phyloP scores from a whole-genome alignment of 2,329 filamentous ascomycete genomes.

The Diplodia intermedia region DNA sequence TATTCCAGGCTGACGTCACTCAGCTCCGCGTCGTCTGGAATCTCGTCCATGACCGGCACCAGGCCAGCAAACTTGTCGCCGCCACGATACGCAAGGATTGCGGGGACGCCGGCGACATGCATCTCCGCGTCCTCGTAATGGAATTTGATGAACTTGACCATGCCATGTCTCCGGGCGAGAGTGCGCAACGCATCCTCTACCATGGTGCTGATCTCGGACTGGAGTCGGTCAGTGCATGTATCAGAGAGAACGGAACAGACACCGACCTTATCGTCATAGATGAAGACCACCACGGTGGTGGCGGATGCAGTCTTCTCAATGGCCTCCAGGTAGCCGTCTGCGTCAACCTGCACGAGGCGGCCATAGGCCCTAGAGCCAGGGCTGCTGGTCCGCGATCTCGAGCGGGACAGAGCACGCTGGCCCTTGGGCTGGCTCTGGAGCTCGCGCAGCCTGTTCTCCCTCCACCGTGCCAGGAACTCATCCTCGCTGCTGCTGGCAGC shows the following conservation, averaged over 20 bases:
- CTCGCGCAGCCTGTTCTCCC: constrained; percentile 78
- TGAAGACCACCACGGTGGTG: constrained; percentile 88
- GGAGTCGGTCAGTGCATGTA: constrained; percentile 34
- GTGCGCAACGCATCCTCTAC: constrained; percentile 80
- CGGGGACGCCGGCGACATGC: constrained; percentile 85
- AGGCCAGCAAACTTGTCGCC: constrained; percentile 91
- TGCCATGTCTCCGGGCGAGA: constrained; percentile 73
- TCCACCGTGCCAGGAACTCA: constrained; percentile 82
- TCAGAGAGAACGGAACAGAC: constrained; percentile 33
- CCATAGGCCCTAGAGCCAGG: constrained; percentile 82
- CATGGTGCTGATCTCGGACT: constrained; percentile 80
- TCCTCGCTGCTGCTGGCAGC: constrained; percentile 73
- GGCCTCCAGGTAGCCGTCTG: constrained; percentile 90
- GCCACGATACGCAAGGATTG: constrained; percentile 85
- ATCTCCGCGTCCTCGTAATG: constrained; percentile 94
- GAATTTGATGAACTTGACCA: constrained; percentile 86
- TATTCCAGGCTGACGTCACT: constrained; percentile 63
- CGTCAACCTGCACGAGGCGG: constrained; percentile 82
- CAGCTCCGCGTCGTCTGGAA: constrained; percentile 67
- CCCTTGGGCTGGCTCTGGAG: constrained; percentile 68
- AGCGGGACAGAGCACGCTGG: constrained; percentile 53
- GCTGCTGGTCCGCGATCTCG: constrained; percentile 69
- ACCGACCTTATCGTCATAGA: constrained; percentile 84
- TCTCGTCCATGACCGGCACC: constrained; percentile 84
- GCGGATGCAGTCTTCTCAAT: constrained; percentile 86